phyloP scores from a whole-genome alignment of 208 protist genomes.

The Wallacemonas sp. region DNA sequence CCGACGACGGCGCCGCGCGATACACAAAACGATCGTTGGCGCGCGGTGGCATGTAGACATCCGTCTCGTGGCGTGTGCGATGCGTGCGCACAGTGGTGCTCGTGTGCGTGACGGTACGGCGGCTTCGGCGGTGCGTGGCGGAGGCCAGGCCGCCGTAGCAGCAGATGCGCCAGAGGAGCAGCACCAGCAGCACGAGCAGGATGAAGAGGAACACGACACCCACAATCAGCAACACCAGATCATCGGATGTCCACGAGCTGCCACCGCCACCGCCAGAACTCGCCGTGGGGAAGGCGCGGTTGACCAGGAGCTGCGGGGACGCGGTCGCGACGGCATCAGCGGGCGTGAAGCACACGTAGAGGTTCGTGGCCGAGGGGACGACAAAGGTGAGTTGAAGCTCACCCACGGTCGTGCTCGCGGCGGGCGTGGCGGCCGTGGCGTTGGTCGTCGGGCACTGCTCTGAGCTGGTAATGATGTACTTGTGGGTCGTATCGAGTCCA shows the following conservation, averaged over 20 bases:
- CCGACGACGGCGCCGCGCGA: conserved; percentile 8
- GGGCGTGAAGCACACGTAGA: conserved; percentile 75
- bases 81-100: background rate
- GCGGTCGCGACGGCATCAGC: conserved; percentile 30
- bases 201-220: conserved; percentile 74
- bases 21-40: conserved; percentile 79
- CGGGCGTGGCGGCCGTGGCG: conserved; percentile 17
- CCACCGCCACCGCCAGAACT: conserved; percentile 6
- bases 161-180: conserved; percentile 73
- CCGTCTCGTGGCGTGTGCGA: background rate
- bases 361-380: conserved; percentile 26
- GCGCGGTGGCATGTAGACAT: conserved; percentile 67
- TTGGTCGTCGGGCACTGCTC: conserved; percentile 31
- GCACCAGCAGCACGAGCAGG: conserved; percentile 60
- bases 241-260: conserved; percentile 51
- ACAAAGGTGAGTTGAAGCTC: conserved; percentile 43
- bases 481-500: conserved; percentile 59
- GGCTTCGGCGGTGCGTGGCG: background rate
- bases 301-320: conserved; percentile 38
- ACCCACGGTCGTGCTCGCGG: conserved; percentile 15
- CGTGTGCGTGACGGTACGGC: background rate
- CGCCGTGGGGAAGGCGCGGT: conserved; percentile 18
- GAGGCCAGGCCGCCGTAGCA: conserved; percentile 20
- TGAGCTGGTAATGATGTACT: conserved; percentile 50
- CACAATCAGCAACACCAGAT: conserved; percentile 73